Evolutionary conservation across 768 basidiomycete species (phyloP).

Genomic region (Termitomyces sp.): DNA sequence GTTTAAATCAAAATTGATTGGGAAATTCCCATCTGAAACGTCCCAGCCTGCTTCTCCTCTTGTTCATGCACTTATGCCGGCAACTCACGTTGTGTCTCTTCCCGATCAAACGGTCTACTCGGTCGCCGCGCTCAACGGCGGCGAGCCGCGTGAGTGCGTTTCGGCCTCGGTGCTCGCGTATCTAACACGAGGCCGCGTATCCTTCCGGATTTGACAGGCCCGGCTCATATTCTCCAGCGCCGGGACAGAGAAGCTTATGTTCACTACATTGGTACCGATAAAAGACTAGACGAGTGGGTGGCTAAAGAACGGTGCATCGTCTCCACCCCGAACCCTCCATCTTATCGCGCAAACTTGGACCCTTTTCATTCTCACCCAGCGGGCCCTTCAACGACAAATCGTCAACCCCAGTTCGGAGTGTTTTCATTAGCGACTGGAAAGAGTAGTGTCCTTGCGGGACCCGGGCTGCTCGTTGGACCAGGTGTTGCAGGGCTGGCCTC

Average conservation of each 20-base stretch:
- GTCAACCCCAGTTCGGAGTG: neutral
- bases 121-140: slow-evolving; percentile 27
- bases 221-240: slow-evolving; percentile 49
- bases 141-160: slow-evolving; percentile 18
- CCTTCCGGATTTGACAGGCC: slow-evolving; percentile 25
- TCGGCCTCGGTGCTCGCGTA: slow-evolving; percentile 8
- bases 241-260: slow-evolving; percentile 55
- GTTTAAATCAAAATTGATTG: neutral
- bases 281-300: slow-evolving; percentile 74
- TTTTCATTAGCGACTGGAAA: neutral
- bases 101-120: slow-evolving; percentile 22
- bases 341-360: neutral
- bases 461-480: slow-evolving; percentile 3
- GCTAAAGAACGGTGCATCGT: slow-evolving; percentile 36
- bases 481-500: slow-evolving; percentile 4
- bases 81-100: slow-evolving; percentile 22
- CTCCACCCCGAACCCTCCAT: neutral
- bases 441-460: neutral
- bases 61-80: slow-evolving; percentile 17
- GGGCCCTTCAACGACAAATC: neutral
- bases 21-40: slow-evolving; percentile 3
- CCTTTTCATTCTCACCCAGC: neutral
- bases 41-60: neutral
- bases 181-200: slow-evolving; percentile 12
- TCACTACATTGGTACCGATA: slow-evolving; percentile 69